Percentiles rank a stretch among this genome's conserved stretches.
Conservation (phyloP, 2,329 filamentous ascomycete genomes). For the Botrytis galanthina region DNA sequence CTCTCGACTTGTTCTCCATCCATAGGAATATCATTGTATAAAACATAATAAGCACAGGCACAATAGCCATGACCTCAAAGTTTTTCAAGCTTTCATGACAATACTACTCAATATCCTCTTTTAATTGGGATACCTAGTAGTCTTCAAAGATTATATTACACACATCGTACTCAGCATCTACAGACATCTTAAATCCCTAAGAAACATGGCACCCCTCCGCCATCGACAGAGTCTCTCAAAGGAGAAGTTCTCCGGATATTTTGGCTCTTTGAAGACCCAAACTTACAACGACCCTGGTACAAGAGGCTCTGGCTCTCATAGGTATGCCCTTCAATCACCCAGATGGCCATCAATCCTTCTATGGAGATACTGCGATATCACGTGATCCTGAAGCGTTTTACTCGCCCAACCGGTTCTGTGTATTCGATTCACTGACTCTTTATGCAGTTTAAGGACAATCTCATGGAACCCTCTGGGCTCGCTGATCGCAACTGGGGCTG, state of each 20-base stretch:
- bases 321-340: conserved; percentile 45
- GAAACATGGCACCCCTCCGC: conserved; percentile 35
- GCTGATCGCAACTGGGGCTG: conserved; percentile 77
- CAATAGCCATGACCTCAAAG: not conserved
- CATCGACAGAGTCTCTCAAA: conserved; percentile 61
- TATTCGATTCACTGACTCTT: not conserved
- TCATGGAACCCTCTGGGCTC: conserved; percentile 87
- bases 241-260: conserved; percentile 65
- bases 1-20: not conserved
- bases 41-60: not conserved
- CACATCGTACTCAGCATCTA: not conserved
- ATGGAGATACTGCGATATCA: not conserved
- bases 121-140: not conserved
- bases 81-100: not conserved
- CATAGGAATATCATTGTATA: not conserved
- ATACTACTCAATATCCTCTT: not conserved
- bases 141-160: not conserved
- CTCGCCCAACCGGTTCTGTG: not conserved
- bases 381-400: not conserved
- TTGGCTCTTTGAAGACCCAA: conserved; percentile 67
- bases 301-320: conserved; percentile 54
- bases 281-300: conserved; percentile 63
- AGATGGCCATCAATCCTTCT: not conserved
- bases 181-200: not conserved
- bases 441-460: conserved; percentile 68